Conservation (phyloP, 441 rosid genomes). For the Populus hybrid region DNA sequence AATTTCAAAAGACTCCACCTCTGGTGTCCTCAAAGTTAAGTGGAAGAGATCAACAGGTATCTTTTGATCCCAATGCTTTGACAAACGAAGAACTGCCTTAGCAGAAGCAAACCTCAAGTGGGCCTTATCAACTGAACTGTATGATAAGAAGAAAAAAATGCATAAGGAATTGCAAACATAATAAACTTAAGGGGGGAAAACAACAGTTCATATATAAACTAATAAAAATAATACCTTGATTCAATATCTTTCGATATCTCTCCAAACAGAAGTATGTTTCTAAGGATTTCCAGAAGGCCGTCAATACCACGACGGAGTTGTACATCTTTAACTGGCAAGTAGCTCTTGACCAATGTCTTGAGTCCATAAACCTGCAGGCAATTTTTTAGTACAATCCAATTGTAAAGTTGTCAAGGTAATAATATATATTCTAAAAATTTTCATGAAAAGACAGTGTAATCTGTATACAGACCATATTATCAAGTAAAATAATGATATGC, state of each 20-base stretch:
- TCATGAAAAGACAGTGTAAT: neutral
- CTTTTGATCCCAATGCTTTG: conserved; percentile 91
- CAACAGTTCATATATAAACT: conserved; percentile 7
- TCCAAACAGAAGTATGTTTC: conserved; percentile 69
- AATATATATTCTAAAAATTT: conserved; percentile 8
- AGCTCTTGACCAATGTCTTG: conserved; percentile 93
- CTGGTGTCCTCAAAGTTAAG: conserved; percentile 64
- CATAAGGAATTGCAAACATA: conserved; percentile 20
- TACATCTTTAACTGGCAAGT: conserved; percentile 92
- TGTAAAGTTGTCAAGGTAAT: conserved; percentile 14
- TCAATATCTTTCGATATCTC: conserved; percentile 75
- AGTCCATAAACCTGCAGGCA: conserved; percentile 80
- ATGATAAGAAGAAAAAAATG: conserved; percentile 24
- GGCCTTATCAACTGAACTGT: conserved; percentile 89
- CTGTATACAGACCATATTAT: neutral
- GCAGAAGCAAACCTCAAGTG: conserved; percentile 97
- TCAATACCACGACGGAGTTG: conserved; percentile 91
- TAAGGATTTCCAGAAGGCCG: conserved; percentile 63
- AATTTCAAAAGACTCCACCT: conserved; percentile 50
- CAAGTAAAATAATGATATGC: conserved; percentile 3
- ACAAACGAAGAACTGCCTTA: conserved; percentile 88
- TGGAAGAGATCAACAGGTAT: conserved; percentile 82
- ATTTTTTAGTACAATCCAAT: conserved; percentile 15
- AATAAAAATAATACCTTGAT: conserved; percentile 58
- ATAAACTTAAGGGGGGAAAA: conserved; percentile 1